Percentiles rank a stretch among this genome's conserved stretches.
These are phyloP conservation scores for Myrica gale DNA, from an alignment of 306 rosid species.

Conservation along the genomic window DNA sequence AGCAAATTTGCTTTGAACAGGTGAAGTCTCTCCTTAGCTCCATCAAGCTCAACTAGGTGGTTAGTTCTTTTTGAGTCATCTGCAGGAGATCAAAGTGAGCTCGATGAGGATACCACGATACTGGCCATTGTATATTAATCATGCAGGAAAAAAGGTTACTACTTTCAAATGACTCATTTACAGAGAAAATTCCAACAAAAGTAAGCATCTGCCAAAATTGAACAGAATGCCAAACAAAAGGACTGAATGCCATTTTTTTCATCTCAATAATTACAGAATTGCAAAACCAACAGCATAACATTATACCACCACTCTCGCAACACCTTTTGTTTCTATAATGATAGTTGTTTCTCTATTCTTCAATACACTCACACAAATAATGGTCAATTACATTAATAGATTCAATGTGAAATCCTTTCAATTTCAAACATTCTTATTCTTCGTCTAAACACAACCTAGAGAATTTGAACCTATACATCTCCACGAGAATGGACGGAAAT, in stretches of 20 bases:
- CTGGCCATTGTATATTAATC: not conserved
- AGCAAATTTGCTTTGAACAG: slow-evolving; percentile 40
- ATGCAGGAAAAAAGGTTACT: not conserved
- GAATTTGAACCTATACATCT: not conserved
- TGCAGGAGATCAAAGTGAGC: not conserved
- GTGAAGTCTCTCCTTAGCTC: slow-evolving; percentile 25
- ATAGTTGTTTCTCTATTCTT: too few relatives aligned
- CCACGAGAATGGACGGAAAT: too few relatives aligned
- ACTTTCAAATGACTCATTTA: not conserved
- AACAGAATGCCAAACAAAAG: not conserved
- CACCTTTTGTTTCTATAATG: too few relatives aligned
- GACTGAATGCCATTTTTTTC: not conserved
- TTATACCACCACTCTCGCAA: too few relatives aligned
- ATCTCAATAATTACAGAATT: too few relatives aligned
- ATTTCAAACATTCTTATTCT: not conserved
- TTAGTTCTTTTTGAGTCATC: slow-evolving; percentile 36
- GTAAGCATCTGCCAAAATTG: not conserved
- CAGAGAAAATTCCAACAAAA: not conserved
- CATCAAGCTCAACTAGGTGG: slow-evolving; percentile 21
- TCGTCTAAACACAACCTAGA: not conserved
- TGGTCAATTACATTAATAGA: not conserved
- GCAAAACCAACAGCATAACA: not conserved
- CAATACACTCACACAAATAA: not conserved
- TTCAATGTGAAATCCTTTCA: too few relatives aligned
- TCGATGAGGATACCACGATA: not conserved